phyloP scores from a whole-genome alignment of 2,329 filamentous ascomycete genomes.

The Escovopsis sp. region DNA sequence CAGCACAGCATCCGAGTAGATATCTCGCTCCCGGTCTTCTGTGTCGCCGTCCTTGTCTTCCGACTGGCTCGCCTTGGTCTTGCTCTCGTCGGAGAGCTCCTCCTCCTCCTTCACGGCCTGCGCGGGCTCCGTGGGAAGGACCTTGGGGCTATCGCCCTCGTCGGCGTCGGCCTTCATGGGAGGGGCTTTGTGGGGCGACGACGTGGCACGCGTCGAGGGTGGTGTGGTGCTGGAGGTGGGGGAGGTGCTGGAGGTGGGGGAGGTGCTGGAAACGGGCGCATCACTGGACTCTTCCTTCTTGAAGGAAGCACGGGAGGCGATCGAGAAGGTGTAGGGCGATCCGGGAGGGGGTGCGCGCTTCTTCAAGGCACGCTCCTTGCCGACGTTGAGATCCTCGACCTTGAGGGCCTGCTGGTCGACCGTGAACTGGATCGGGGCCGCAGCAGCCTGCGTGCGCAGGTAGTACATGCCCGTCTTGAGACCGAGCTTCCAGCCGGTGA shows the following conservation, averaged over 20 bases:
- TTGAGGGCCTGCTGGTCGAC: slow-evolving; percentile 93
- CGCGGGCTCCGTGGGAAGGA: slow-evolving; percentile 57
- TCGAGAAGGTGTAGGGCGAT: slow-evolving; percentile 39
- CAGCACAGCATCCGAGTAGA: slow-evolving; percentile 86
- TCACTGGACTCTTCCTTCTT: slow-evolving; percentile 35
- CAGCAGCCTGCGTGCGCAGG: slow-evolving; percentile 91
- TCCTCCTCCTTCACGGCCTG: slow-evolving; percentile 50
- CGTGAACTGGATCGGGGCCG: slow-evolving; percentile 95
- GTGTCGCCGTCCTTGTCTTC: slow-evolving; percentile 62
- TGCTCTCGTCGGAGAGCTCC: slow-evolving; percentile 44
- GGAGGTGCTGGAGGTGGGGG: slow-evolving; percentile 27
- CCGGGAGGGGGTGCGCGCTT: slow-evolving; percentile 51
- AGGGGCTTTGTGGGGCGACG: slow-evolving; percentile 46
- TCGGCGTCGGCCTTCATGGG: slow-evolving; percentile 63
- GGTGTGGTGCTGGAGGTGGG: slow-evolving; percentile 55
- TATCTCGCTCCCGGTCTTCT: slow-evolving; percentile 71
- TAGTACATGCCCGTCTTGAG: slow-evolving; percentile 99
- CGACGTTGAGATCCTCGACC: slow-evolving; percentile 67
- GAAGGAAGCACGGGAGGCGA: slow-evolving; percentile 44
- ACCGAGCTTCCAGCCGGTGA: slow-evolving; percentile 96
- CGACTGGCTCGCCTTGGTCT: slow-evolving; percentile 37
- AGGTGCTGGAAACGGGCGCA: slow-evolving; percentile 11
- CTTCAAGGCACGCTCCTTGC: slow-evolving; percentile 48
- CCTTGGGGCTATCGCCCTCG: slow-evolving; percentile 67
- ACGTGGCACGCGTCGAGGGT: slow-evolving; percentile 30